Base-by-base conservation (phyloP, 2,329 filamentous ascomycete species). In the Trichoderma atrobrunneum region DNA sequence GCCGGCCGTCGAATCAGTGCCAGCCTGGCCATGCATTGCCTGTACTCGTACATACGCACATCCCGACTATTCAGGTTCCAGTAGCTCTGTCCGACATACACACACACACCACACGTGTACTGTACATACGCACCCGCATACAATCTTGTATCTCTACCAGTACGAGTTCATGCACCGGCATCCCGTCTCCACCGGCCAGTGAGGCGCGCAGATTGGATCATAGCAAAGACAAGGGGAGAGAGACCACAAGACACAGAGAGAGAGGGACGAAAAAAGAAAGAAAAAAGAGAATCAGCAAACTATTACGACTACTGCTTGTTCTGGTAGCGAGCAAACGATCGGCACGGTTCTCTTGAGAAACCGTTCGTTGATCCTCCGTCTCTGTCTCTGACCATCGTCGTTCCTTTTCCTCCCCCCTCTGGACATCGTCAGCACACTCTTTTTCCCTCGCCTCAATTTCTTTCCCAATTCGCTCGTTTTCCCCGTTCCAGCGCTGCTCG, bases 131-230 rank as follows among this genome's bases (percentile, higher is more conserved):
- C 36, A 69, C 28, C 28, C 54, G 56, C 66, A 61, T 57, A 57
- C 39, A n/a, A n/a, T 36, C 43, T 66, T 32, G 56, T 60, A 32
- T 26, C 56, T 59, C 26, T 59, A 32, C 62, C 34, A 34, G 60
- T 39, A 68, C 64, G 65, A 68, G 70, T 72, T 72, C 63, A 72
- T 72, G 63, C 64, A 68, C 30, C 63, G 34, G 48, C 60, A 61
- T 60, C 59, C 21, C 24, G 36, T 63, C 57, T n/a, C 57, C 61
- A 59, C 70, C 24, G 48, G 30, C 32, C 70, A 26, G n/a, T 66
- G 16, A 67, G 54, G 62, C 66, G 62, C 59, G 48, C 43, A 56
- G 43, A 60, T 66, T 72, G 61, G 62, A 66, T 36, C 70, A 66
- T n/a, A 64, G 68, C 24, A 63, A 62, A 63, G 57, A 69, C 67